A percentile compares a stretch with the other conserved stretches of the same genome.
Evolutionary conservation across 345 rosid species (phyloP).

Genomic region (Triadica sebifera): DNA sequence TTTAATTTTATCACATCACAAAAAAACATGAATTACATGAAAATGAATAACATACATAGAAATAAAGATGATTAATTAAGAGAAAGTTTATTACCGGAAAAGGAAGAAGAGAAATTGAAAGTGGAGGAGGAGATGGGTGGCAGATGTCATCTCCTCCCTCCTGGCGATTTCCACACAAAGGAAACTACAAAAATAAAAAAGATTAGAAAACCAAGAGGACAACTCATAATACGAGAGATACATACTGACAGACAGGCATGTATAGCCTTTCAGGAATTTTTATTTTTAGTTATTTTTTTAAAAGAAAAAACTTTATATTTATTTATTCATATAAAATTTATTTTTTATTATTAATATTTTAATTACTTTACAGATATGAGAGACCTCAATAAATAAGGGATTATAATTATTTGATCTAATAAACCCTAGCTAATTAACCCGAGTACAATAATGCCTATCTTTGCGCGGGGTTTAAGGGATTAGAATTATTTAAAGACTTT

Average conservation of each 20-base stretch:
- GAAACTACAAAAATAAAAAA: background rate
- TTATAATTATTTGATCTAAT: background rate
- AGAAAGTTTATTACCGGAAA: background rate
- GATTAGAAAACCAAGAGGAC: background rate
- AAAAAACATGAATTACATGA: background rate
- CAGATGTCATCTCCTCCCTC: background rate
- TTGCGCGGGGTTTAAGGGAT: slow-evolving; percentile 30
- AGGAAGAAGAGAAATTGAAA: background rate
- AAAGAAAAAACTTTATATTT: background rate
- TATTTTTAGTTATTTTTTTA: background rate
- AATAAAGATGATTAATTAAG: no score
- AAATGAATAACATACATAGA: no score
- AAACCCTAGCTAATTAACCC: background rate
- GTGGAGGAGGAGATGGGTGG: background rate
- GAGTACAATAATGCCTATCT: slow-evolving; percentile 15
- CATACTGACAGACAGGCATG: background rate
- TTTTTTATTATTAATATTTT: no score
- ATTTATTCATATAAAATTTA: background rate
- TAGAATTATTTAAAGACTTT: background rate
- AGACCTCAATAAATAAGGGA: background rate
- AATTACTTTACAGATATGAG: no score
- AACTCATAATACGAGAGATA: slow-evolving; percentile 10
- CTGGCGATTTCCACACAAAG: background rate
- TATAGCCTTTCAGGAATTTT: background rate
- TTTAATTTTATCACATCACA: no score